These are phyloP conservation scores for Saksenaea oblongispora DNA, from an alignment of 371 early-diverging fungal genomes.

Conservation along the genomic window DNA sequence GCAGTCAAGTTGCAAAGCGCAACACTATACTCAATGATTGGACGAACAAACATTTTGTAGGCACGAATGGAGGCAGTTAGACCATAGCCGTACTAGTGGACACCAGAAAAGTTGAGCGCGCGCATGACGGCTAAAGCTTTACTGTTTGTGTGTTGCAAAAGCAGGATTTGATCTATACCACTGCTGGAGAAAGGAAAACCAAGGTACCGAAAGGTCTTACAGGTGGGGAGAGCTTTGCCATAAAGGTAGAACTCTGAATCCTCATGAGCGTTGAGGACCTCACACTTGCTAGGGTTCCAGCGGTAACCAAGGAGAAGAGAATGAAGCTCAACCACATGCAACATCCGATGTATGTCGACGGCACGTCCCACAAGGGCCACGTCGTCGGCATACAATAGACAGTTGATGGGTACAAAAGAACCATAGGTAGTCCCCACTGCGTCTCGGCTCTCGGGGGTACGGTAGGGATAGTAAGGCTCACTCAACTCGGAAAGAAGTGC, in stretches of 20 bases:
- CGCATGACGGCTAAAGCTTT: constrained; percentile 2
- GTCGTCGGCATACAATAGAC: too few relatives aligned
- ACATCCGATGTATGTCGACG: constrained; percentile 13
- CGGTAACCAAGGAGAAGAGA: constrained; percentile 20
- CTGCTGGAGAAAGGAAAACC: constrained; percentile 4
- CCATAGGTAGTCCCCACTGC: too few relatives aligned
- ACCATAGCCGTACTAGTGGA: too few relatives aligned
- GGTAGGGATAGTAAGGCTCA: too few relatives aligned
- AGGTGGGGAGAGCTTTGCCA: background rate
- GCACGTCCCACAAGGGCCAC: constrained; percentile 25
- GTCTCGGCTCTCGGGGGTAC: too few relatives aligned
- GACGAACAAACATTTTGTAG: constrained; percentile 6
- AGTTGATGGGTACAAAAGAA: too few relatives aligned
- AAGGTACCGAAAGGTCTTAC: constrained; percentile 3
- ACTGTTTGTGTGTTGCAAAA: background rate
- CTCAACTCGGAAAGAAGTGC: too few relatives aligned
- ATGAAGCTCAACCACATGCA: constrained; percentile 13
- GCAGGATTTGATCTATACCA: background rate
- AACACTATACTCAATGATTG: constrained; percentile 19
- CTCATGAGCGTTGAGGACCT: constrained; percentile 10
- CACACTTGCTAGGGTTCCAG: constrained; percentile 35
- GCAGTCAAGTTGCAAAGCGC: constrained; percentile 4
- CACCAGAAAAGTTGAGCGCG: background rate
- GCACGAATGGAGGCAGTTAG: too few relatives aligned
- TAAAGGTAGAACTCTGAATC: background rate